A percentile compares a stretch with the other conserved stretches of the same genome.
Conservation (phyloP, 139 green algal species). For the Coccomyxa sp. region DNA sequence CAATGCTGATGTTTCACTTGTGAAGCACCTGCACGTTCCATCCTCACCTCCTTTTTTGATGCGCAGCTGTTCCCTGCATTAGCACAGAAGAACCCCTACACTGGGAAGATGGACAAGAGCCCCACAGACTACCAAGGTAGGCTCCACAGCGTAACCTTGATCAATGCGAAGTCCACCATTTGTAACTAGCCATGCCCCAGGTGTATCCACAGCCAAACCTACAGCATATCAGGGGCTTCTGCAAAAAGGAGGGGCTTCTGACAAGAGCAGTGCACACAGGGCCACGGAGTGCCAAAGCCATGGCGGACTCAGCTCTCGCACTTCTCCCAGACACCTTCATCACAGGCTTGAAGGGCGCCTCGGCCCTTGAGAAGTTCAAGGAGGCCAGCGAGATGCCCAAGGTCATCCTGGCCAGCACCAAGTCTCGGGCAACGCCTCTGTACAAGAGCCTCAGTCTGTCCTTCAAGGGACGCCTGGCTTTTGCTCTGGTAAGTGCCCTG, state of each 20-base stretch:
- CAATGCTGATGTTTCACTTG: not conserved
- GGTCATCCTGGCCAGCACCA: conserved; percentile 30
- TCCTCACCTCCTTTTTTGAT: not conserved
- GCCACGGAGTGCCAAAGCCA: conserved; percentile 4
- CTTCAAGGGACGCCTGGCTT: conserved; percentile 22
- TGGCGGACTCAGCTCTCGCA: conserved; percentile 2
- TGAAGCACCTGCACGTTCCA: not conserved
- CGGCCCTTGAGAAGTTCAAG: conserved; percentile 1
- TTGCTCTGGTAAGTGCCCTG: conserved; percentile 15
- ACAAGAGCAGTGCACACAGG: not conserved
- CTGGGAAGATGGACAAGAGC: conserved; percentile 1
- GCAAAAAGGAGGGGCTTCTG: too few species aligned
- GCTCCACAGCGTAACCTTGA: not conserved
- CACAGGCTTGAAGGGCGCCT: not conserved
- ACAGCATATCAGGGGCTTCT: too few species aligned
- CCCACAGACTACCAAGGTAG: conserved; percentile 12
- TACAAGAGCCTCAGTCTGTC: conserved; percentile 26
- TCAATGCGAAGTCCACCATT: not conserved
- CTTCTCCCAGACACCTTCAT: not conserved
- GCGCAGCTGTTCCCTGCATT: conserved; percentile 11
- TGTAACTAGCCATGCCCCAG: too few species aligned
- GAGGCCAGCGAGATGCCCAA: not conserved
- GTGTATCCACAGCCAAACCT: too few species aligned
- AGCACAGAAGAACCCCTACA: conserved; percentile 29
- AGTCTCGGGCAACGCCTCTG: conserved; percentile 15